Conservation (phyloP, 2,329 filamentous ascomycete genomes). For the Aspergillus fumigatiaffinis region DNA sequence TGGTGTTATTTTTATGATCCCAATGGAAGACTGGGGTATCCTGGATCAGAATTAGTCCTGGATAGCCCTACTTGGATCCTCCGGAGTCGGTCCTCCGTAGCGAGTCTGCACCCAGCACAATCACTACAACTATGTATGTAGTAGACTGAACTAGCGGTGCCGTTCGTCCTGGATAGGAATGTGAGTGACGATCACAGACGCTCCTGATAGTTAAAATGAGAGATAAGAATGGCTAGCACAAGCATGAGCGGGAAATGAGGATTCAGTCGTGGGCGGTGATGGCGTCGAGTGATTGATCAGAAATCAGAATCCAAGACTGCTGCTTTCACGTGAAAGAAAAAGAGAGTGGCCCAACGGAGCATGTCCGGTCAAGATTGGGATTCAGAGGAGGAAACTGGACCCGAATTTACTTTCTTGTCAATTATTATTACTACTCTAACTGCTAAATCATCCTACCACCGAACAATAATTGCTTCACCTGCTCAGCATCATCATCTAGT, state of each 20-base stretch:
- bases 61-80: background rate
- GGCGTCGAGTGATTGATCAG: background rate
- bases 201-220: background rate
- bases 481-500: background rate
- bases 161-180: background rate
- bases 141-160: background rate
- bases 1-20: background rate
- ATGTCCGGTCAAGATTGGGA: background rate
- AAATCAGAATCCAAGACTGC: background rate
- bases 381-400: background rate
- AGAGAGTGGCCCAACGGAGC: background rate
- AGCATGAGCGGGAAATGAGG: background rate
- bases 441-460: background rate
- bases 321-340: conserved; percentile 6
- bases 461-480: background rate
- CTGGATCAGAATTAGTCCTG: background rate
- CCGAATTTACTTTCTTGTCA: background rate
- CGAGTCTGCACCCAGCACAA: background rate
- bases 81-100: background rate
- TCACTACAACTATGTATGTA: background rate
- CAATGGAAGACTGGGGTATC: background rate
- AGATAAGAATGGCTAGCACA: background rate
- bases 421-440: background rate
- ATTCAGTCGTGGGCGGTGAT: background rate
- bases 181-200: background rate